phyloP scores from a whole-genome alignment of 352 stramenopile species.

The Pythium coloratum region DNA sequence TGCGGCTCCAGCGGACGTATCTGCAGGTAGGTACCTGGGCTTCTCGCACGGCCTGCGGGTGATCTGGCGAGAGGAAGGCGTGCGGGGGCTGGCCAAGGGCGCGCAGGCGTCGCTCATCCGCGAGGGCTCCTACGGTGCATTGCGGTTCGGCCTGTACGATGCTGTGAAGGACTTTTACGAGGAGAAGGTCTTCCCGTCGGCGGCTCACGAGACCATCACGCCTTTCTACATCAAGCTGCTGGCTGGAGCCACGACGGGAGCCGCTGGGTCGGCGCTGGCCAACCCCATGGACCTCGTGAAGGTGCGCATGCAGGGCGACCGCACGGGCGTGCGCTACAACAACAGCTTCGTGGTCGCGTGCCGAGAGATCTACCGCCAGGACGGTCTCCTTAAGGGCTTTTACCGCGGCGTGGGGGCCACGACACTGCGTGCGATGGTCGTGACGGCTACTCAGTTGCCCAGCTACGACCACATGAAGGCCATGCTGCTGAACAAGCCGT shows the following conservation, averaged over 20 bases:
- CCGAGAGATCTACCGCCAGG: constrained; percentile 55
- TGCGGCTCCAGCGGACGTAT: not conserved
- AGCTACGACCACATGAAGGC: constrained; percentile 85
- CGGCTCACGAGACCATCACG: constrained; percentile 37
- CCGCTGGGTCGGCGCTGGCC: constrained; percentile 61
- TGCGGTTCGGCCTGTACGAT: constrained; percentile 82
- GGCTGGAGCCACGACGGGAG: constrained; percentile 58
- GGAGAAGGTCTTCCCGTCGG: constrained; percentile 43
- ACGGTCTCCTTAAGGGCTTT: constrained; percentile 63
- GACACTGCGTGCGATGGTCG: constrained; percentile 65
- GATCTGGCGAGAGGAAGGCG: constrained; percentile 62
- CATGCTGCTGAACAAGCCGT: constrained; percentile 47
- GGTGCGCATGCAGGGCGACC: constrained; percentile 77
- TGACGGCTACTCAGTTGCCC: constrained; percentile 74
- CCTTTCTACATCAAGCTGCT: constrained; percentile 71
- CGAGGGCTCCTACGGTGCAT: constrained; percentile 74
- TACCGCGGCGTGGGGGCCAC: constrained; percentile 72
- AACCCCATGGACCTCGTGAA: constrained; percentile 84
- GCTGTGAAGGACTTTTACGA: constrained; percentile 74
- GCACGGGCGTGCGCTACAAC: constrained; percentile 55
- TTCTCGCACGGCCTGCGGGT: constrained; percentile 56
- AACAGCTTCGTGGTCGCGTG: constrained; percentile 67
- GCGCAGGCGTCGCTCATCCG: constrained; percentile 62
- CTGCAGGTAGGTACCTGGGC: constrained; percentile 50
- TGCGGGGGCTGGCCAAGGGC: constrained; percentile 55